Evolutionary conservation across 495 filamentous ascomycete genomes (phyloP).

Genomic region (Annulohypoxylon bovei): DNA sequence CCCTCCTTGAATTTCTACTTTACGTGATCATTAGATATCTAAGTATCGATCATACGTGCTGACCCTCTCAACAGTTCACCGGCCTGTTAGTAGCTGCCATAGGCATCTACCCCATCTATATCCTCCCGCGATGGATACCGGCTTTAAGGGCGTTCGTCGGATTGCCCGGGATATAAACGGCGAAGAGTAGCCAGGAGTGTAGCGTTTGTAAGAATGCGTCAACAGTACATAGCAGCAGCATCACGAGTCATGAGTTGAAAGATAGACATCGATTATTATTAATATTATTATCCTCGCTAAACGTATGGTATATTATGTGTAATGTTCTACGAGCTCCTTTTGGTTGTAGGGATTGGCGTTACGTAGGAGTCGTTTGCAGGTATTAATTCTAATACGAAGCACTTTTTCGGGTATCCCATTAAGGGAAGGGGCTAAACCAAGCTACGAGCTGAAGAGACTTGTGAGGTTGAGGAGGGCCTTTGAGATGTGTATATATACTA

Average conservation of each 20-base stretch:
- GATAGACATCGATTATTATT: conserved; percentile 3
- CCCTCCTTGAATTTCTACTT: too few relatives aligned
- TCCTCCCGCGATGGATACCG: conserved; percentile 74
- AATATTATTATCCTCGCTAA: not conserved
- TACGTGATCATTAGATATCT: not conserved
- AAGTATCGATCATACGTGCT: not conserved
- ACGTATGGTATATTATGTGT: not conserved
- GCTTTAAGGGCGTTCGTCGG: conserved; percentile 73
- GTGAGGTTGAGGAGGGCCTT: too few relatives aligned
- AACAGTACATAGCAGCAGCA: not conserved
- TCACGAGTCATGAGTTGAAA: conserved; percentile 20
- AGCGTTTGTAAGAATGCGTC: not conserved
- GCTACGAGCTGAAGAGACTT: too few relatives aligned
- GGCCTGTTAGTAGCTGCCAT: conserved; percentile 75
- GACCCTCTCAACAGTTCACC: conserved; percentile 63
- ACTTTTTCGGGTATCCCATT: too few relatives aligned
- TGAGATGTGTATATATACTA: too few relatives aligned
- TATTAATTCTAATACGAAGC: too few relatives aligned
- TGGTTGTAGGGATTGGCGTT: not conserved
- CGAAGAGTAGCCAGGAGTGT: not conserved
- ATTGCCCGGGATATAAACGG: conserved; percentile 70
- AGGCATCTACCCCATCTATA: conserved; percentile 77
- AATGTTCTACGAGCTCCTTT: not conserved
- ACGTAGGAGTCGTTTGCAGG: too few relatives aligned
- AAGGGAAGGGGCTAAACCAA: too few relatives aligned